phyloP scores from a whole-genome alignment of 495 filamentous ascomycete species.

The Xylaria nigripes region DNA sequence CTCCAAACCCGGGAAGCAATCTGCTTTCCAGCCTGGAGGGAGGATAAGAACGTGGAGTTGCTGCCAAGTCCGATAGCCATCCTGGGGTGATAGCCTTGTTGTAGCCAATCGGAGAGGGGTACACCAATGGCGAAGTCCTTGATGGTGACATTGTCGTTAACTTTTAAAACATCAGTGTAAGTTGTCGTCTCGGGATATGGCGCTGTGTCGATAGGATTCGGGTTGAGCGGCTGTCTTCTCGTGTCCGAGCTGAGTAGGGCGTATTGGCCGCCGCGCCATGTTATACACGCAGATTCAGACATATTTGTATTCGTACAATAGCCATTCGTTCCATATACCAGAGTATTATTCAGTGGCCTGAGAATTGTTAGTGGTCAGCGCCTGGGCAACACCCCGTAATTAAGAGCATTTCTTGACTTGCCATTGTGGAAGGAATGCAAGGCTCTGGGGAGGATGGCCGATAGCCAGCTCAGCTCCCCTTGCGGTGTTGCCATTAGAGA shows the following conservation, averaged over 20 bases:
- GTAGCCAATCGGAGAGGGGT: conserved; percentile 10
- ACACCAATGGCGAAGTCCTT: conserved; percentile 19
- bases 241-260: conserved; percentile 1
- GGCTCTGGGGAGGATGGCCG: conserved; percentile 1
- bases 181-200: neutral
- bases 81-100: conserved; percentile 9
- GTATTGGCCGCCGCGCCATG: conserved; percentile 2
- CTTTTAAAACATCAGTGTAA: neutral
- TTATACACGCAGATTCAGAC: neutral
- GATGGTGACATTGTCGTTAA: conserved; percentile 8
- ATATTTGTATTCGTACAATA: neutral
- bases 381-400: neutral
- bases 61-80: conserved; percentile 24
- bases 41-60: conserved; percentile 27
- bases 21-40: conserved; percentile 15
- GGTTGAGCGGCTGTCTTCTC: neutral
- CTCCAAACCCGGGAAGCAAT: conserved; percentile 27
- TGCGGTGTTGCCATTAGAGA: neutral
- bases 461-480: conserved; percentile 1
- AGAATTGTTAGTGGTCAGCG: neutral
- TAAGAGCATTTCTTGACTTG: neutral
- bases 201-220: neutral
- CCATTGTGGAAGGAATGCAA: conserved; percentile 6
- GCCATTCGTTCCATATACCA: conserved; percentile 1
- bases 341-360: conserved; percentile 3